These are phyloP conservation scores for Kurtzmaniella cleridarum DNA, from an alignment of 805 yeast species.

Conservation along the genomic window DNA sequence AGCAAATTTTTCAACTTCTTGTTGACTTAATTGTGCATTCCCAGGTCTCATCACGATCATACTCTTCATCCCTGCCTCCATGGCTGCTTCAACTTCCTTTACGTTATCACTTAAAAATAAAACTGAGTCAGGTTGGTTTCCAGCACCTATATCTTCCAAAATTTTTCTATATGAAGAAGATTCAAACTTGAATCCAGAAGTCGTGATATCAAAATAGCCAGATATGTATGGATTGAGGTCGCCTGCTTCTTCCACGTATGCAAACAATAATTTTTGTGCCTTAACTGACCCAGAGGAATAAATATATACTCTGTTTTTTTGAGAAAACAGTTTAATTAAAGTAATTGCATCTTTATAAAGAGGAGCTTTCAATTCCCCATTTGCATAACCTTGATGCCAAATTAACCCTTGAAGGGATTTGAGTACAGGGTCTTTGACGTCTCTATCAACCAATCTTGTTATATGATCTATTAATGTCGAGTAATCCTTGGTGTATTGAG, in stretches of 20 bases:
- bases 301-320: slow-evolving; percentile 45
- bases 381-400: slow-evolving; percentile 75
- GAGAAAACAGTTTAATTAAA: slow-evolving; percentile 41
- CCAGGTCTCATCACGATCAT: slow-evolving; percentile 69
- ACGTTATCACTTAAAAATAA: slow-evolving; percentile 79
- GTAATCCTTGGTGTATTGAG: slow-evolving; percentile 17
- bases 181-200: slow-evolving; percentile 70
- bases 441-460: slow-evolving; percentile 50
- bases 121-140: slow-evolving; percentile 26
- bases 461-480: slow-evolving; percentile 43
- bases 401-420: slow-evolving; percentile 79
- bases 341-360: slow-evolving; percentile 66
- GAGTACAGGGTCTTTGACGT: slow-evolving; percentile 71
- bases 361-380: slow-evolving; percentile 76
- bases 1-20: slow-evolving; percentile 20
- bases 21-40: slow-evolving; percentile 46
- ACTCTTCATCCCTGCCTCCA: slow-evolving; percentile 54
- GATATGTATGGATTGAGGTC: slow-evolving; percentile 51
- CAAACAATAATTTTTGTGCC: slow-evolving; percentile 79
- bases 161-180: slow-evolving; percentile 55
- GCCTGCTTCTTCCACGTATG: slow-evolving; percentile 43
- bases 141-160: slow-evolving; percentile 32
- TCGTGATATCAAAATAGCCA: slow-evolving; percentile 82
- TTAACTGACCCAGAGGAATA: slow-evolving; percentile 87
- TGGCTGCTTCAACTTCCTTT: slow-evolving; percentile 72